Conservation (phyloP, 176 grass and related monocot genomes). For the Dactylis glomerata region DNA sequence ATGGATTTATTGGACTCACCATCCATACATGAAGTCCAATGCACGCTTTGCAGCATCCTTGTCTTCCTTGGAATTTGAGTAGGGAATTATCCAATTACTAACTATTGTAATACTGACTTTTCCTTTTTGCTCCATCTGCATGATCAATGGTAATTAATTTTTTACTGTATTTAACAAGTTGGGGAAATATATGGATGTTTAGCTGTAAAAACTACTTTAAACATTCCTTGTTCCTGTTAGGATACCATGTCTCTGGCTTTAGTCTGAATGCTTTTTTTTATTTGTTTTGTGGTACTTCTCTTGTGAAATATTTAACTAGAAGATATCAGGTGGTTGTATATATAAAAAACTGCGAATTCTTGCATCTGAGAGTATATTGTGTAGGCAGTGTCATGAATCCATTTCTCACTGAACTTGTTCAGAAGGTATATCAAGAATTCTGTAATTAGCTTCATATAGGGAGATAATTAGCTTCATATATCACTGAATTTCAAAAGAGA, state of each 20-base stretch:
- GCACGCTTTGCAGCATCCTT: slow-evolving; percentile 58
- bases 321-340: no score
- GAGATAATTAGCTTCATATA: no score
- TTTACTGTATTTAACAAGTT: slow-evolving; percentile 1
- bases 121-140: slow-evolving; percentile 60
- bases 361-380: no score
- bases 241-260: not conserved
- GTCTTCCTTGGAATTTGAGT: slow-evolving; percentile 57
- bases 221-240: not conserved
- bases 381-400: no score
- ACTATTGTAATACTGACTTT: slow-evolving; percentile 75
- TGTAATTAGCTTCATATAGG: no score
- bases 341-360: no score
- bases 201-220: not conserved
- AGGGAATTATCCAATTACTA: slow-evolving; percentile 72
- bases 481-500: no score
- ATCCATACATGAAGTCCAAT: slow-evolving; percentile 92
- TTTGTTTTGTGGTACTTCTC: no score
- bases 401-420: no score
- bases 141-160: not conserved
- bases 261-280: not conserved
- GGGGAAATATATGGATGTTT: not conserved
- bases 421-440: no score
- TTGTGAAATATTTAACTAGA: no score
- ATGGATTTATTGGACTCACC: slow-evolving; percentile 52